Conservation (phyloP, 805 yeast genomes). For the Wickerhamomyces chaumierensis region DNA sequence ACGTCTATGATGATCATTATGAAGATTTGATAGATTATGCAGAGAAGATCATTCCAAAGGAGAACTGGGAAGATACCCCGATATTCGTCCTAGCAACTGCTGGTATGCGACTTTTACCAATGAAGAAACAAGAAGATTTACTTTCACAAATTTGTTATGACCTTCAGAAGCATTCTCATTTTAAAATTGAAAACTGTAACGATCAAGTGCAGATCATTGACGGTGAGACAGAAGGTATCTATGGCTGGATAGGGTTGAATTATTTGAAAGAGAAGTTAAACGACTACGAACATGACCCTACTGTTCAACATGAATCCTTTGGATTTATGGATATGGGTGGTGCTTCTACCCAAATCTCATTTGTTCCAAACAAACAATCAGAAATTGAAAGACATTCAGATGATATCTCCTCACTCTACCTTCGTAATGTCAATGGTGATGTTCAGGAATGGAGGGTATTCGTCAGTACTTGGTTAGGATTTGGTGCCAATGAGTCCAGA, state of each 20-base stretch:
- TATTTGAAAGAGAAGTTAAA: slow-evolving; percentile 63
- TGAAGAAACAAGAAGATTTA: slow-evolving; percentile 38
- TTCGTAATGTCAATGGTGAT: slow-evolving; percentile 63
- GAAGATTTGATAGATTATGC: slow-evolving; percentile 59
- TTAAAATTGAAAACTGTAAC: slow-evolving; percentile 43
- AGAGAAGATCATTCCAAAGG: slow-evolving; percentile 52
- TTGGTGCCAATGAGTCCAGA: slow-evolving; percentile 93
- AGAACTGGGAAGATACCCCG: slow-evolving; percentile 59
- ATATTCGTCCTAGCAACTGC: slow-evolving; percentile 91
- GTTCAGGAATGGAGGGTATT: slow-evolving; percentile 73
- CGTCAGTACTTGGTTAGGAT: slow-evolving; percentile 95
- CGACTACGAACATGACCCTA: slow-evolving; percentile 26
- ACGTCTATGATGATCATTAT: slow-evolving; percentile 67
- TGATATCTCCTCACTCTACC: slow-evolving; percentile 54
- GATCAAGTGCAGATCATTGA: slow-evolving; percentile 78
- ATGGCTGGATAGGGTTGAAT: slow-evolving; percentile 91
- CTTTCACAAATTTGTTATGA: slow-evolving; percentile 49
- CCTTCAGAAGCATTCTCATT: slow-evolving; percentile 43
- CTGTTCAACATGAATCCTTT: slow-evolving; percentile 39
- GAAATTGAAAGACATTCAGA: slow-evolving; percentile 58
- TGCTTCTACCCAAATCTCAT: slow-evolving; percentile 93
- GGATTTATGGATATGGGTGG: slow-evolving; percentile 99
- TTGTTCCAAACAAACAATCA: slow-evolving; percentile 60
- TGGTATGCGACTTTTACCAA: slow-evolving; percentile 78
- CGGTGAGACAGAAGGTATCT: slow-evolving; percentile 89